Percentiles rank a stretch among this genome's conserved stretches.
These are phyloP conservation scores for Phalaenopsis hybrid DNA, from an alignment of 116 monocot species.

Conservation along the genomic window DNA sequence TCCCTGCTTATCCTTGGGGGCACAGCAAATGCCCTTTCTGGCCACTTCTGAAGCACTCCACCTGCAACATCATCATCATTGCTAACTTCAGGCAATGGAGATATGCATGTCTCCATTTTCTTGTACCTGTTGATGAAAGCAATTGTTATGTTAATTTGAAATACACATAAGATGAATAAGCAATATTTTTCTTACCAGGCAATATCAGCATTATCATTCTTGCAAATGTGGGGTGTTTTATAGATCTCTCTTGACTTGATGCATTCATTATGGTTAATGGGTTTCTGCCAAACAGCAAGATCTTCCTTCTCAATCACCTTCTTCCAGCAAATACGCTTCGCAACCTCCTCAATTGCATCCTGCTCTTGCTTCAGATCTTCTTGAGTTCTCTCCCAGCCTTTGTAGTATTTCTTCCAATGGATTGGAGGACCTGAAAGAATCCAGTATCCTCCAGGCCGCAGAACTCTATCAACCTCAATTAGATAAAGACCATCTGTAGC, in stretches of 20 bases:
- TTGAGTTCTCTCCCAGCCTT: constrained; percentile 80
- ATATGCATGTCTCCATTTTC: constrained; percentile 29
- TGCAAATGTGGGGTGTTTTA: constrained; percentile 63
- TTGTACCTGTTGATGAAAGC: constrained; percentile 18
- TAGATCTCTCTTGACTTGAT: constrained; percentile 25
- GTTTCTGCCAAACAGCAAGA: constrained; percentile 88
- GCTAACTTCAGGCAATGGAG: constrained; percentile 31
- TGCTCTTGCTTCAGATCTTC: constrained; percentile 88
- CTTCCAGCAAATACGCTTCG: constrained; percentile 74
- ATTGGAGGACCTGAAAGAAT: constrained; percentile 90
- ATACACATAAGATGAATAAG: background rate
- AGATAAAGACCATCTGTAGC: constrained; percentile 75
- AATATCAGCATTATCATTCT: constrained; percentile 52
- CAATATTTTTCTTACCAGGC: constrained; percentile 47
- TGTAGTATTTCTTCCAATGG: constrained; percentile 73
- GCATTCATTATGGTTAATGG: constrained; percentile 71
- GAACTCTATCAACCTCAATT: constrained; percentile 76
- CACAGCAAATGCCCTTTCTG: constrained; percentile 26
- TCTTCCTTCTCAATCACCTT: constrained; percentile 76
- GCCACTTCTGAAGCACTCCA: constrained; percentile 25
- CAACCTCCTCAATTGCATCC: constrained; percentile 66
- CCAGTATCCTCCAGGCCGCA: constrained; percentile 90
- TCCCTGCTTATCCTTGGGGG: constrained; percentile 26
- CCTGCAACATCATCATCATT: constrained; percentile 27
- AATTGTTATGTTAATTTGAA: background rate